phyloP scores from a whole-genome alignment of 2,329 filamentous ascomycete species.

The Aureobasidium zeae region DNA sequence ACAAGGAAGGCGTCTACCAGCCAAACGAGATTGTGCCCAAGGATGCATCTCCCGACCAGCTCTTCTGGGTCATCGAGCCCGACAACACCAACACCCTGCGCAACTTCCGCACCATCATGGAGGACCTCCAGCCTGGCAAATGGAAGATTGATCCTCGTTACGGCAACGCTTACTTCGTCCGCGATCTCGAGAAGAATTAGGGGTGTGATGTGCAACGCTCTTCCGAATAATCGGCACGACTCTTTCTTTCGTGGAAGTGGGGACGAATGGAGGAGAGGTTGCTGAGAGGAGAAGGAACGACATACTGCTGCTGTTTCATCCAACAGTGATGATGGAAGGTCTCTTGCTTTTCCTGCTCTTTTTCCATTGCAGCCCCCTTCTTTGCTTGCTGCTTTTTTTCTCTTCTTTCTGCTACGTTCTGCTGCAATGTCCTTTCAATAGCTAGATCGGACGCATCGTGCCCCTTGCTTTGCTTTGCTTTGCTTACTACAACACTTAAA shows the following conservation, averaged over 20 bases:
- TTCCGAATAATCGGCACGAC: background rate
- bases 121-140: conserved; percentile 25
- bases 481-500: too few relatives aligned
- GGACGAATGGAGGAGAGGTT: background rate
- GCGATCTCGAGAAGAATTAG: conserved; percentile 23
- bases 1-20: conserved; percentile 27
- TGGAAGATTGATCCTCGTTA: conserved; percentile 30
- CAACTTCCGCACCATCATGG: conserved; percentile 26
- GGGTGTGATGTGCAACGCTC: conserved; percentile 1
- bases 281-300: background rate
- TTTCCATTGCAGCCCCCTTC: background rate
- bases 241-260: background rate
- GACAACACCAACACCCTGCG: conserved; percentile 26
- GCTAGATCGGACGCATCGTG: background rate
- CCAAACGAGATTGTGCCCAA: conserved; percentile 27
- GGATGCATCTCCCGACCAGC: conserved; percentile 26
- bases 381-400: background rate
- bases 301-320: conserved; percentile 1
- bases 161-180: conserved; percentile 28
- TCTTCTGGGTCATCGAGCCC: conserved; percentile 30
- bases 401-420: background rate
- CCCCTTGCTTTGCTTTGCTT: background rate
- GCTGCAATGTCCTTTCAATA: conserved; percentile 1
- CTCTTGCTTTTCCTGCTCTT: background rate
- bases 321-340: background rate